Evolutionary conservation across 2,329 filamentous ascomycete species (phyloP).

Genomic region (Beauveria brongniartii): DNA sequence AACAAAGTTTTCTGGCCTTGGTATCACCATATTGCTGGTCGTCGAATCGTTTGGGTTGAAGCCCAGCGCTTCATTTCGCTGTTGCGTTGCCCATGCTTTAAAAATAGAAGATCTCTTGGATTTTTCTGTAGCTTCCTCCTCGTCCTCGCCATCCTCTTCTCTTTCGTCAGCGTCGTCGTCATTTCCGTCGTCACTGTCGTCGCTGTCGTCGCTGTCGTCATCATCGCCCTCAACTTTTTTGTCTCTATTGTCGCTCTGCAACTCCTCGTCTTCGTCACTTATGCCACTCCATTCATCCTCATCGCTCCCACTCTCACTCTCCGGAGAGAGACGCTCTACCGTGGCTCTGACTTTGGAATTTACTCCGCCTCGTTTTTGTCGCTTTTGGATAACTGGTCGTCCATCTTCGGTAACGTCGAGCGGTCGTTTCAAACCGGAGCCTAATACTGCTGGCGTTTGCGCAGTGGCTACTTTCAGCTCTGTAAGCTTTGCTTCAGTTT

Average conservation of each 20-base stretch:
- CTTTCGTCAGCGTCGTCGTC: constrained; percentile 26
- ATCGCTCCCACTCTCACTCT: constrained; percentile 21
- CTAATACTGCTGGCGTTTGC: constrained; percentile 31
- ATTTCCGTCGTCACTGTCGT: constrained; percentile 22
- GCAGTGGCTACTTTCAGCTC: constrained; percentile 5
- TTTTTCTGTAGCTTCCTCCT: constrained; percentile 20
- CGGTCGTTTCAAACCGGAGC: constrained; percentile 79
- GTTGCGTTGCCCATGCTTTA: constrained; percentile 85
- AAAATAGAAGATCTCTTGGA: constrained; percentile 56
- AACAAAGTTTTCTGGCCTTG: constrained; percentile 53
- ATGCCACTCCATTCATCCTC: constrained; percentile 56
- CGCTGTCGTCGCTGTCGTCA: constrained; percentile 19
- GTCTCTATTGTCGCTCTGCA: constrained; percentile 18
- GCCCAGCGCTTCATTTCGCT: constrained; percentile 77
- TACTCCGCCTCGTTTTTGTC: constrained; percentile 62
- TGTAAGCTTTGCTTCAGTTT: neutral
- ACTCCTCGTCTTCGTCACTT: constrained; percentile 36
- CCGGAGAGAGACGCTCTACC: constrained; percentile 32
- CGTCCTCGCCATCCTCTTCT: constrained; percentile 24
- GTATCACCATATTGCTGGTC: constrained; percentile 40
- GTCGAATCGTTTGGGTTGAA: constrained; percentile 40
- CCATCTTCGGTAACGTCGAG: constrained; percentile 73
- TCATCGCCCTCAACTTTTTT: constrained; percentile 21
- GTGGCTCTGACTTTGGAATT: constrained; percentile 43
- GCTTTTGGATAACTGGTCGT: constrained; percentile 72